These are phyloP conservation scores for Allodekkera sacchari DNA, from an alignment of 805 yeast genomes.

Conservation along the genomic window DNA sequence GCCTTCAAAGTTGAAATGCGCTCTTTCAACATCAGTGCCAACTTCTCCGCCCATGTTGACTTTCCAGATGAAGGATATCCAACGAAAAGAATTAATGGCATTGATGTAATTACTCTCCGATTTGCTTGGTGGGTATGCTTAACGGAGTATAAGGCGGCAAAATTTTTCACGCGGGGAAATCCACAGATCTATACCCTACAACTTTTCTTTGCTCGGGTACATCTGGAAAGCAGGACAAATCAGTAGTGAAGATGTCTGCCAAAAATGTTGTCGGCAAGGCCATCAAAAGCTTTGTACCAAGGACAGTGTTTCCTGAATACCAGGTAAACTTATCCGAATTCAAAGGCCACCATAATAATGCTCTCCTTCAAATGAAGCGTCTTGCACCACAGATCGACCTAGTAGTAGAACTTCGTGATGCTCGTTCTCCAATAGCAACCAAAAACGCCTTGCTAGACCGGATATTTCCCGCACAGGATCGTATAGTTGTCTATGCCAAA, in stretches of 20 bases:
- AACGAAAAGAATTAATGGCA: constrained; percentile 81
- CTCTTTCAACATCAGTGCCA: constrained; percentile 39
- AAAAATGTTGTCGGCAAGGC: background rate
- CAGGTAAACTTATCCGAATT: constrained; percentile 66
- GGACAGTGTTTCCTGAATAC: constrained; percentile 66
- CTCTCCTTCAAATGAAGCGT: constrained; percentile 56
- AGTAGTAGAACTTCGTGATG: constrained; percentile 77
- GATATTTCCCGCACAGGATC: constrained; percentile 45
- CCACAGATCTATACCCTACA: too few relatives aligned
- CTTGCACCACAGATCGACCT: constrained; percentile 75
- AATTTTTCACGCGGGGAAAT: background rate
- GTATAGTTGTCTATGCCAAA: constrained; percentile 70
- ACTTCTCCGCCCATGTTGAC: constrained; percentile 57
- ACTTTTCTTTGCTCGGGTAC: background rate
- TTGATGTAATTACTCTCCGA: constrained; percentile 25
- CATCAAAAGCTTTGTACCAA: constrained; percentile 44
- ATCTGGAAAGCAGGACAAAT: background rate
- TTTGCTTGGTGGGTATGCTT: too few relatives aligned
- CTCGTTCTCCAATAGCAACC: constrained; percentile 83
- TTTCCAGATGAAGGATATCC: constrained; percentile 88
- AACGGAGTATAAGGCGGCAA: background rate
- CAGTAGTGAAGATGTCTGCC: background rate
- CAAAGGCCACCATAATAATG: constrained; percentile 85
- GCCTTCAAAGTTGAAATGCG: constrained; percentile 32
- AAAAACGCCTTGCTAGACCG: constrained; percentile 72